A percentile compares a stretch with the other conserved stretches of the same genome.
Evolutionary conservation across 805 yeast genomes (phyloP).

Genomic region (Barnettozyma salicaria): DNA sequence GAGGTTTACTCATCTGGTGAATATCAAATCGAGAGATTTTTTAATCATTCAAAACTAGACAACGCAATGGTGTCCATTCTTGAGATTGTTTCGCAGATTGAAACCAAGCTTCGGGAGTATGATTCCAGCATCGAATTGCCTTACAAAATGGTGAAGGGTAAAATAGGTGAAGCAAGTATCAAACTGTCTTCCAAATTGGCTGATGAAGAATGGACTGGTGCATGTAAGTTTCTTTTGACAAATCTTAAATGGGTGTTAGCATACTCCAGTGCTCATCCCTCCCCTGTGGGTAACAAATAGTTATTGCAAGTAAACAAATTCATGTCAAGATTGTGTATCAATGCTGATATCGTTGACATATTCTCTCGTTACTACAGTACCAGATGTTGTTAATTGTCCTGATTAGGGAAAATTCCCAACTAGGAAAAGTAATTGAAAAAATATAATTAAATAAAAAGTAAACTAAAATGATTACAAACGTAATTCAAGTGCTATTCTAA

Average conservation of each 20-base stretch:
- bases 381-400: too few species aligned
- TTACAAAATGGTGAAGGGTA: constrained; percentile 61
- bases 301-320: too few species aligned
- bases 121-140: constrained; percentile 65
- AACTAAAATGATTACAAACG: too few species aligned
- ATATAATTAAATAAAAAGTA: too few species aligned
- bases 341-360: too few species aligned
- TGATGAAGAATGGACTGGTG: constrained; percentile 82
- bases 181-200: constrained; percentile 55
- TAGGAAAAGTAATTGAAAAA: too few species aligned
- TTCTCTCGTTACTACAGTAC: too few species aligned
- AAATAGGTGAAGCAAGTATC: constrained; percentile 74
- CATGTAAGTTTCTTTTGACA: constrained; percentile 76
- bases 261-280: constrained; percentile 50
- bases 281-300: too few species aligned
- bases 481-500: too few species aligned
- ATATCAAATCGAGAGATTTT: constrained; percentile 60
- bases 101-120: constrained; percentile 31
- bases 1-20: constrained; percentile 61
- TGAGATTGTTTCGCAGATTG: constrained; percentile 41
- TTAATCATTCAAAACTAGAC: constrained; percentile 74
- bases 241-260: constrained; percentile 80
- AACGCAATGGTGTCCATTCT: constrained; percentile 74
- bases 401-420: too few species aligned
- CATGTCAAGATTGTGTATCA: too few species aligned